Evolutionary conservation across 306 rosid species (phyloP).

Genomic region (Vicia faba): DNA sequence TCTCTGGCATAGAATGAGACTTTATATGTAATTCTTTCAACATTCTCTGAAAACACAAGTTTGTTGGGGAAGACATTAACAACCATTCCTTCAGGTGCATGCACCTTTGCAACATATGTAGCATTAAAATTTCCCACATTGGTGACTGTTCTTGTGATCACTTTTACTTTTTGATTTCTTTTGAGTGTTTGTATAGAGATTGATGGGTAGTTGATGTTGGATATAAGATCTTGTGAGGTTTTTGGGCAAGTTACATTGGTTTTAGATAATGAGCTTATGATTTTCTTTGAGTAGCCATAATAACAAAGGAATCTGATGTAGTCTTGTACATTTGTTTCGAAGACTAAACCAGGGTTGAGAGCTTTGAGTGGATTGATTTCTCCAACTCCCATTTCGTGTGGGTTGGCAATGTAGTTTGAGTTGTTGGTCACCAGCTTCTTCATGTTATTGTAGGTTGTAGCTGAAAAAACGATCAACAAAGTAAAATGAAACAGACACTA

Average conservation of each 20-base stretch:
- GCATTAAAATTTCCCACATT: conserved; percentile 72
- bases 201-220: conserved; percentile 84
- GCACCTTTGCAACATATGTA: conserved; percentile 67
- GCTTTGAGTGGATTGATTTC: conserved; percentile 80
- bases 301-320: conserved; percentile 79
- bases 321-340: conserved; percentile 56
- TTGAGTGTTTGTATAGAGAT: conserved; percentile 63
- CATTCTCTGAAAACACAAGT: conserved; percentile 55
- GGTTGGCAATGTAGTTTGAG: conserved; percentile 57
- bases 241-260: conserved; percentile 70
- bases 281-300: conserved; percentile 64
- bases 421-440: conserved; percentile 69
- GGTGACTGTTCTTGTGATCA: conserved; percentile 69
- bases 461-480: conserved; percentile 51
- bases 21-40: conserved; percentile 50
- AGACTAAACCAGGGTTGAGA: conserved; percentile 84
- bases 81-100: conserved; percentile 59
- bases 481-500: background rate
- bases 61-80: conserved; percentile 68
- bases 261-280: conserved; percentile 59
- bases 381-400: conserved; percentile 88
- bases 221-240: conserved; percentile 66
- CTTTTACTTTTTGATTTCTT: conserved; percentile 43
- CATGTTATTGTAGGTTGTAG: conserved; percentile 65
- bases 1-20: conserved; percentile 68